A percentile compares a stretch with the other conserved stretches of the same genome.
phyloP scores from a whole-genome alignment of 2,329 filamentous ascomycete genomes.

The Camptophora hylomeconis region DNA sequence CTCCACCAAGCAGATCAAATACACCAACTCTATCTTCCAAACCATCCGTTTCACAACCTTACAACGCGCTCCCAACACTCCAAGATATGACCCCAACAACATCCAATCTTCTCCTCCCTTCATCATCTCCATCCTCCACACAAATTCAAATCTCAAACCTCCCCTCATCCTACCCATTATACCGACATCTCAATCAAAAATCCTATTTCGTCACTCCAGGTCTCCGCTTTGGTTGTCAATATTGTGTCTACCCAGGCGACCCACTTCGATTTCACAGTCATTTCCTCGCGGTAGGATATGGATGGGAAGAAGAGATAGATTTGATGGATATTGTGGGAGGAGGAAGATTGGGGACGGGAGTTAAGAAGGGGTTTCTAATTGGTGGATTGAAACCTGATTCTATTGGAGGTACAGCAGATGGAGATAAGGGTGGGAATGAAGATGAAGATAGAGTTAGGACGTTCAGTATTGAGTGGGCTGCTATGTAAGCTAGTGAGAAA shows the following conservation, averaged over 20 bases:
- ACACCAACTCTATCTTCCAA: neutral
- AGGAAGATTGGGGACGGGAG: slow-evolving; percentile 77
- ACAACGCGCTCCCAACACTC: slow-evolving; percentile 3
- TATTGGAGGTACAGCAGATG: no score
- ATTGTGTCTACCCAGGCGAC: slow-evolving; percentile 90
- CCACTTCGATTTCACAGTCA: slow-evolving; percentile 91
- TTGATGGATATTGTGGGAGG: slow-evolving; percentile 76
- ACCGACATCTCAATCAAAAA: slow-evolving; percentile 61
- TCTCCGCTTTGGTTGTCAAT: slow-evolving; percentile 85
- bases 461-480: slow-evolving; percentile 88
- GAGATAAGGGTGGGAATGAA: slow-evolving; percentile 16
- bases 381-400: slow-evolving; percentile 49
- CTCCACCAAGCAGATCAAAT: slow-evolving; percentile 2
- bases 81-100: slow-evolving; percentile 38
- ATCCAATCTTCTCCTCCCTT: slow-evolving; percentile 33
- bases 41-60: slow-evolving; percentile 3
- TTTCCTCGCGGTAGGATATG: slow-evolving; percentile 70
- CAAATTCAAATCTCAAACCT: slow-evolving; percentile 21
- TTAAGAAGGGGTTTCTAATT: slow-evolving; percentile 89
- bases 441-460: slow-evolving; percentile 41
- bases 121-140: slow-evolving; percentile 17
- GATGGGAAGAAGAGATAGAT: slow-evolving; percentile 78
- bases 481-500: slow-evolving; percentile 68
- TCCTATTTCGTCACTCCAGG: slow-evolving; percentile 87
- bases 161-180: slow-evolving; percentile 55